Evolutionary conservation across 2,329 filamentous ascomycete genomes (phyloP), one percentile per base, ranked within the genome.

Genomic region (Lasiodiplodia theobromae): DNA sequence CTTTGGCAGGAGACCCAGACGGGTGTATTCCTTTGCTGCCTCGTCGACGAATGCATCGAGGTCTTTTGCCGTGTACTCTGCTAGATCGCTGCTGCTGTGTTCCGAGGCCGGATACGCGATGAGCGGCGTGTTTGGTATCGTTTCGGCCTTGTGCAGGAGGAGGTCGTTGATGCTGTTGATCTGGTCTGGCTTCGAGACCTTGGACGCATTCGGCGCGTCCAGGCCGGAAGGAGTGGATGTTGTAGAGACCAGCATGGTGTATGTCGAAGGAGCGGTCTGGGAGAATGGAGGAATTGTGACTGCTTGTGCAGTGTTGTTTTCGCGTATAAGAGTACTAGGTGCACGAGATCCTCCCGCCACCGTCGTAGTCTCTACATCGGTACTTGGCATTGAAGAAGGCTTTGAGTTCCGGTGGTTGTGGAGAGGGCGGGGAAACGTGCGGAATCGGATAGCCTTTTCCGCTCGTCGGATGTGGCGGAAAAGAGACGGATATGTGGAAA

Each of bases 11-110:
- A 76, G 70, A 1, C 74, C 74, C 53, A 71, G 70, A 52, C 66
- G 69, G 40, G 72, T 72, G 40, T 75, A 67, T 12, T 65, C 69
- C 14, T 71, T 69, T 38, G 72, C 73, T 2, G 73, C 73, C 40
- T 73, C 74, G 68, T 76, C 73, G 25, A 71, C 72, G 57, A 74
- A 76, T 66, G 64, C 70, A 60, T 76, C 72, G 37, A 76, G 62
- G 23, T 74, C 73, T 52, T 44, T 23, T 2, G 75, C 74, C 14
- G 73, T 74, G 67, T 76, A 74, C 37, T 75, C 75, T 60, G 74
- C 72, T 31, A 72, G 72, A 60, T 75, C 74, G 18, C 69, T 70
- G 10, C 73, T 66, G n/a, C 72, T 73, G 56, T 71, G 67, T 58
- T 70, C 73, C 4, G 65, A 67, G 4, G 53, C 40, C 11, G 75